Base-by-base conservation (phyloP, 306 rosid species). In the Psophocarpus tetragonolobus region DNA sequence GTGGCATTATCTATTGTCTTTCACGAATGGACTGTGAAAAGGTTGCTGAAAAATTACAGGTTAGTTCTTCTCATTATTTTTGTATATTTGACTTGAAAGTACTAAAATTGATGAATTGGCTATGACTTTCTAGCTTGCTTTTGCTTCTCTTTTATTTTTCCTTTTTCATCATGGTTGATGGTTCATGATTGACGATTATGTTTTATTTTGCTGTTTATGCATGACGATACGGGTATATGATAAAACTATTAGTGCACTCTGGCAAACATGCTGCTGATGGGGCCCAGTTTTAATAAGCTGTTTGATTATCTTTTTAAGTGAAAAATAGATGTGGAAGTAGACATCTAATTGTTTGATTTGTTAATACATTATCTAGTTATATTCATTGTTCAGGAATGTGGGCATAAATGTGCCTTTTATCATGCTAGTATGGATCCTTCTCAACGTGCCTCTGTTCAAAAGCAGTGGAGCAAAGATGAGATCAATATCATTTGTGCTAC, bases 391-490 rank as follows among this genome's bases (percentile, higher is more conserved):
- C 88, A 95, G 99, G 97, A 91, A 84, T 92, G 85, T 84, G 94
- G 99, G 65, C 99, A 95, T 86, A 95, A 90, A 85, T 87, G 94
- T 53, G 95, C 96, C 76, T 95, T 89, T 90, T 95, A 95, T 85
- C 99, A 95, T 71, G 99, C 97, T 70, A 95, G 71, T 84, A 91
- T 95, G 97, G 97, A 95, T 74, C 92, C 96, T 75, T 69, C 93
- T 79, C 97, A 86, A 78, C 96, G 99, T 77, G 50, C 99, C 81
- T 86, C 78, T 75, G 86, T 92, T 80, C 99, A 95, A 79, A 91
- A 87, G 83, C 99, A 95, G 81, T 95, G 99, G 97, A 95, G 99
- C 84, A 95, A 92, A 88, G 97, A 95, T 81, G 99, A 95, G 86
- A 84, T 95, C 68, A 92, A 92, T 44, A 84, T 95, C 53, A 95